Percentiles rank a stretch among this genome's conserved stretches.
phyloP scores from a whole-genome alignment of 768 basidiomycete species.

The Pholiota conissans region DNA sequence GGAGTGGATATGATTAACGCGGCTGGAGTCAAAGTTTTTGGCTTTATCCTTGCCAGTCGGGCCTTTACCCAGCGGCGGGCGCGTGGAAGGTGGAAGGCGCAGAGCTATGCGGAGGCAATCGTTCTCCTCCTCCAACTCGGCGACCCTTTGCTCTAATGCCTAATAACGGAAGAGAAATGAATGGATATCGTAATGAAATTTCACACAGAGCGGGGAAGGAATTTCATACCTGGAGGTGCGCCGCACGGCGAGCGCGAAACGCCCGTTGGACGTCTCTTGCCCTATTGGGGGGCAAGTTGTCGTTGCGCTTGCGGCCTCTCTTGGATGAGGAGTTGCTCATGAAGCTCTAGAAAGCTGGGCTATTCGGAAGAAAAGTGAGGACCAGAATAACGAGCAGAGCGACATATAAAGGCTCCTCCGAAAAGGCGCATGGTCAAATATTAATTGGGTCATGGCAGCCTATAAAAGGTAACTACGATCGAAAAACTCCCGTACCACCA shows the following conservation, averaged over 20 bases:
- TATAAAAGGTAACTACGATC: slow-evolving; percentile 26
- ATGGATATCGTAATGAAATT: slow-evolving; percentile 39
- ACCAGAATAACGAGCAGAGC: slow-evolving; percentile 17
- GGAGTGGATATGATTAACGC: too few species aligned
- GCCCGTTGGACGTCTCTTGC: slow-evolving; percentile 89
- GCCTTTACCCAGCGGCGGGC: slow-evolving; percentile 76
- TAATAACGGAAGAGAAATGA: slow-evolving; percentile 35
- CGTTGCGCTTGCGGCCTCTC: slow-evolving; percentile 83
- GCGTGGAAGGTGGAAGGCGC: slow-evolving; percentile 70
- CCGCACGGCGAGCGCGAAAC: slow-evolving; percentile 85
- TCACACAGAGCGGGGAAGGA: slow-evolving; percentile 32
- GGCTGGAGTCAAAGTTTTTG: slow-evolving; percentile 41
- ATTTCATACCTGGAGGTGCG: slow-evolving; percentile 71
- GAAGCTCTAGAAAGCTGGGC: slow-evolving; percentile 28
- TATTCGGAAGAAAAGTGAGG: slow-evolving; percentile 23
- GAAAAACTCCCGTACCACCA: slow-evolving; percentile 4
- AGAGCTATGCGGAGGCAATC: slow-evolving; percentile 68
- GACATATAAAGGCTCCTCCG: slow-evolving; percentile 43
- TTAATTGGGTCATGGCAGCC: slow-evolving; percentile 24
- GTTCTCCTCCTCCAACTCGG: slow-evolving; percentile 86
- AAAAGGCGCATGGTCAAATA: slow-evolving; percentile 31
- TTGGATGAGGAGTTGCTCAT: slow-evolving; percentile 75
- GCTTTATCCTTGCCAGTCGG: slow-evolving; percentile 88
- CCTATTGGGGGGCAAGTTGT: slow-evolving; percentile 77
- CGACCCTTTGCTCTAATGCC: slow-evolving; percentile 80